Evolutionary conservation across 2,329 filamentous ascomycete species (phyloP).

Genomic region (Aspergillus hortae): DNA sequence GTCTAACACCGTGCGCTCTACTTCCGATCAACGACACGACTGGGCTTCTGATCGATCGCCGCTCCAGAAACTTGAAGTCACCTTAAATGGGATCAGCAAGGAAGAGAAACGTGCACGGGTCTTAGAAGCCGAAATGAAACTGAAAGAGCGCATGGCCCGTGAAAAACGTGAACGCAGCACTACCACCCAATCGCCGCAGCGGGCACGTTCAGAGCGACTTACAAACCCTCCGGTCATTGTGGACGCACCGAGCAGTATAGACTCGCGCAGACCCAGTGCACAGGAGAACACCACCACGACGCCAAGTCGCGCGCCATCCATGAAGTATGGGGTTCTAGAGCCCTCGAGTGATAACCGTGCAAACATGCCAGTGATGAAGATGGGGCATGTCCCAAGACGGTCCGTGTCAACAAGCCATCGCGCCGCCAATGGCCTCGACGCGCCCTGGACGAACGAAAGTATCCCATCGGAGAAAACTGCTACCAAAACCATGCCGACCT

Average conservation of each 20-base stretch:
- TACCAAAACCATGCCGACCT: background rate
- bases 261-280: background rate
- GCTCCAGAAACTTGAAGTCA: conserved; percentile 87
- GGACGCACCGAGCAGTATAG: conserved; percentile 10
- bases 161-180: conserved; percentile 2
- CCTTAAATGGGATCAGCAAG: conserved; percentile 88
- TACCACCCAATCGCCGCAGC: conserved; percentile 5
- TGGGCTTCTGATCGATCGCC: conserved; percentile 83
- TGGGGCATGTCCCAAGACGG: conserved; percentile 21
- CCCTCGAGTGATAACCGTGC: conserved; percentile 7
- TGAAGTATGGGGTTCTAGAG: conserved; percentile 18
- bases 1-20: conserved; percentile 30
- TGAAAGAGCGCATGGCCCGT: conserved; percentile 53
- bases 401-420: conserved; percentile 23
- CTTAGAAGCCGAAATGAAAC: conserved; percentile 73
- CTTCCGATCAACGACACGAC: conserved; percentile 35
- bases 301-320: conserved; percentile 15
- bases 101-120: conserved; percentile 87
- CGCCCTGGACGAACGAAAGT: conserved; percentile 7
- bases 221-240: conserved; percentile 7
- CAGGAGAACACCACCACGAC: background rate
- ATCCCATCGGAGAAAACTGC: conserved; percentile 2
- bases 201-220: background rate
- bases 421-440: conserved; percentile 5
- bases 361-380: conserved; percentile 6